Base-by-base conservation (phyloP, 2,329 filamentous ascomycete species). In the Botrytis deweyae region DNA sequence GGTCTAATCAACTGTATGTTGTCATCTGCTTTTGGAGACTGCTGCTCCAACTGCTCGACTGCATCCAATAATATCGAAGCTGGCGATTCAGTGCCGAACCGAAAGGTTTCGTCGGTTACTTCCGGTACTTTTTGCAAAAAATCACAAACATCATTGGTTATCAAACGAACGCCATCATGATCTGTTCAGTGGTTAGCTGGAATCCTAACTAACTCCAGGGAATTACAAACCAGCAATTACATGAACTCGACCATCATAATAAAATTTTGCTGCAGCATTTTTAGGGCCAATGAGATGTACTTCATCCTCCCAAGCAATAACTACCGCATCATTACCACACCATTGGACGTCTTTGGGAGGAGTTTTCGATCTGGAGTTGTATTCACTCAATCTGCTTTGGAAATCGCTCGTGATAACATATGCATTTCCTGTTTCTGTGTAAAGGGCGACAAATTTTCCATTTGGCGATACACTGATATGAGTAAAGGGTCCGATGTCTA, bases 261-360 rank as follows among this genome's bases (percentile, higher is more conserved):
- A 95, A 82, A 94, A 96, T 75, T 89, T 91, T 61, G 85, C 90
- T 8, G 92, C 90, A 16, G 92, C 89, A 62, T 93, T 93, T 55
- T 91, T 92, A 0, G 94, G 94, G 0, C 95, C 96, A 75, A 99
- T 92, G 42, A 99, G 87, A 80, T 98, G 96, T 6, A 99, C 91
- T 82, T 99, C 96, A 80, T 99, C 96, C 80, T 98, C 96, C 96
- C 96, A 99, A 0, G 95, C 95, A 78, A 99, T 90, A 42, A 97
- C 89, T 5, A 96, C 92, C 22, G 95, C 94, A 82, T 98, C 95
- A 79, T 96, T 95, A 8, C 96, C 96, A 82, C 96, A 99, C 96
- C 96, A 99, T 79, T 96, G 92, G 75, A 99, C 88, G 76, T 96
- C 93, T 78, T 93, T 92, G 5, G 96, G 96, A 1, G 91, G 87